These are phyloP conservation scores for Zymoseptoria pseudotritici DNA, from an alignment of 2,329 filamentous ascomycete genomes.

Conservation along the genomic window DNA sequence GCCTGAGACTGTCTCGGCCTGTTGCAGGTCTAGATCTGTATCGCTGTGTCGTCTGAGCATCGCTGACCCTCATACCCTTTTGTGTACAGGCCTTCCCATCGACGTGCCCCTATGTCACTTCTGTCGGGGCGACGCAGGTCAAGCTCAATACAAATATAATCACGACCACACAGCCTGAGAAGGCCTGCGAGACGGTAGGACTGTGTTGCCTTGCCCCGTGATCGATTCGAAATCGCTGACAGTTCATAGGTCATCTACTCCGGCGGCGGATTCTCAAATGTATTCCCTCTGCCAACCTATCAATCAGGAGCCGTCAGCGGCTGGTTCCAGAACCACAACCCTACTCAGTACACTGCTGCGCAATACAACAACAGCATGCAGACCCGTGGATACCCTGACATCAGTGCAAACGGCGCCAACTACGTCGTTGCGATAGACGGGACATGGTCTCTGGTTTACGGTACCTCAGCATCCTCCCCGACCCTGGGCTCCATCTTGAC, in stretches of 20 bases:
- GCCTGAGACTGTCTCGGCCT: too few relatives aligned
- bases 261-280: slow-evolving; percentile 44
- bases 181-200: slow-evolving; percentile 29
- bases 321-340: slow-evolving; percentile 34
- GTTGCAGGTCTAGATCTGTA: too few relatives aligned
- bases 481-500: slow-evolving; percentile 44
- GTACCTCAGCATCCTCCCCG: slow-evolving; percentile 46
- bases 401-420: slow-evolving; percentile 28
- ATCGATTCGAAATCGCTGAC: not conserved
- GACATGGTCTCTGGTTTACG: slow-evolving; percentile 38
- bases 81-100: slow-evolving; percentile 38
- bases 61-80: too few relatives aligned
- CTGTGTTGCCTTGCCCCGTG: too few relatives aligned
- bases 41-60: too few relatives aligned
- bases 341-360: slow-evolving; percentile 23
- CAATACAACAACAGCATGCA: slow-evolving; percentile 16
- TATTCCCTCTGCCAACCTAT: slow-evolving; percentile 41
- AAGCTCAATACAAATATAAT: slow-evolving; percentile 16
- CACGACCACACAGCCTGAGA: slow-evolving; percentile 31
- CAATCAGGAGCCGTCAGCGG: slow-evolving; percentile 36
- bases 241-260: not conserved
- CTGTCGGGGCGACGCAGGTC: too few relatives aligned
- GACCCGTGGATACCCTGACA: slow-evolving; percentile 28
- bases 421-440: slow-evolving; percentile 38
- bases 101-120: slow-evolving; percentile 44